A percentile compares a stretch with the other conserved stretches of the same genome.
These are phyloP conservation scores for Xylariales sp. DNA, from an alignment of 2,329 filamentous ascomycete genomes.

Conservation along the genomic window DNA sequence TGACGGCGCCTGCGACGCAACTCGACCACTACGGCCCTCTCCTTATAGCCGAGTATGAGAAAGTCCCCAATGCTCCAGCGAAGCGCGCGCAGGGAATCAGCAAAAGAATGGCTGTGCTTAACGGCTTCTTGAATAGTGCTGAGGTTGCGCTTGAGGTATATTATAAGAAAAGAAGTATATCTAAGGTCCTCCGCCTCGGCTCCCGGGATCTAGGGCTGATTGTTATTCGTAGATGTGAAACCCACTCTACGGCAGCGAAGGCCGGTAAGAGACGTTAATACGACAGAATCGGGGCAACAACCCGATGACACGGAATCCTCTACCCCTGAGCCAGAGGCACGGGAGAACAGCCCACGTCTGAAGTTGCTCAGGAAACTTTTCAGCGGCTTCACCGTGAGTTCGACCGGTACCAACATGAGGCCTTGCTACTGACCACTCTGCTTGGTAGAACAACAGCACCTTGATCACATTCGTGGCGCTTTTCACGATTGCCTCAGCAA, in stretches of 20 bases:
- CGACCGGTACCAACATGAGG: not conserved
- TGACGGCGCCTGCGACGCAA: not conserved
- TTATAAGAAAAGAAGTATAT: conserved; percentile 12
- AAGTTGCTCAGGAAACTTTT: not conserved
- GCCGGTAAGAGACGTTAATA: not conserved
- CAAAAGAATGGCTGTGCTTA: conserved; percentile 5
- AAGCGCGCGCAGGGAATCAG: conserved; percentile 6
- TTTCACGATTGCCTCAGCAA: conserved; percentile 9
- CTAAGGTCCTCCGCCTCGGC: not conserved
- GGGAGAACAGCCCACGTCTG: not conserved
- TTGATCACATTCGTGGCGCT: conserved; percentile 13
- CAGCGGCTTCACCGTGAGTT: conserved; percentile 16
- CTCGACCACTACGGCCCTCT: conserved; percentile 10
- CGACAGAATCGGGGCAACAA: not conserved
- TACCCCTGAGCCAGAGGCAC: not conserved
- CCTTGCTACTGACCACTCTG: not conserved
- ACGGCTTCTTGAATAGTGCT: conserved; percentile 20
- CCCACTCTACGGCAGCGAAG: conserved; percentile 8
- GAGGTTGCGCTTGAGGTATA: conserved; percentile 20
- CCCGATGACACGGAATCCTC: not conserved
- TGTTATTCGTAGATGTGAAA: not conserved
- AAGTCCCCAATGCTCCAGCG: not conserved
- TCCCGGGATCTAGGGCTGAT: not conserved
- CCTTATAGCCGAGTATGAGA: not conserved
- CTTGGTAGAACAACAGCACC: conserved; percentile 14